Evolutionary conservation across 352 stramenopile species (phyloP), one percentile per base, ranked within the genome.

Genomic region (Phytophthora sp.): DNA sequence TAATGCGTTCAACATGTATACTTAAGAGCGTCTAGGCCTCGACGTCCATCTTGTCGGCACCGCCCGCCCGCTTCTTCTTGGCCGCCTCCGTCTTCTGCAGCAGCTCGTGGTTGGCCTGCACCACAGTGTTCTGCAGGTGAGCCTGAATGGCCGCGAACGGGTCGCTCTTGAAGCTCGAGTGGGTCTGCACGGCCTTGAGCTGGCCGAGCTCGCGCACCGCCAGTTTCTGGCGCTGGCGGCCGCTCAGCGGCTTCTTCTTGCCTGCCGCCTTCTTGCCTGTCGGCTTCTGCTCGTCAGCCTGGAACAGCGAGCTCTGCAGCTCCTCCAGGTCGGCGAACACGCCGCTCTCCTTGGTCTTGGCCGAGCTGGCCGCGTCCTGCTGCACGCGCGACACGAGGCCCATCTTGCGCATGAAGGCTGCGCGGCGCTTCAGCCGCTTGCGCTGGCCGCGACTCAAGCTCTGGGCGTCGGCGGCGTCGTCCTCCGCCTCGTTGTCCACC

Each of bases 391-490:
- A 54, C 42, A 94, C 87, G 26, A 96, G 74, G 4, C 85, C 87
- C 84, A 94, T 94, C 67, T 95, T 95, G 52, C 82, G 82, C 75
- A 94, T 80, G 64, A 95, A 94, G 50, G 87, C 85, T 12, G 69
- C 69, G 12, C 87, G 87, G 4, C 85, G 83, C 65, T 94, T 95
- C 35, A 92, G 76, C 1, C 87, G 87, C 54, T 95, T 95, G 64
- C 87, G 83, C 59, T 95, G 87, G 1, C 87, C 87, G 24, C 87
- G 87, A 44, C 87, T 95, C 46, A 92, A 66, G 24, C 66, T 77
- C 46, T 74, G 65, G 10, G 54, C 54, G n/a, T 72, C 73, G 5
- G 58, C 55, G 24, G 42, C 62, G 17, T 71, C 63, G 23, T 74
- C 70, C 11, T 85, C 69, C 21, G 55, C 53, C 38, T 79, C 74